Conservation (phyloP, 208 protist genomes). For the Naegleria fowleri region DNA sequence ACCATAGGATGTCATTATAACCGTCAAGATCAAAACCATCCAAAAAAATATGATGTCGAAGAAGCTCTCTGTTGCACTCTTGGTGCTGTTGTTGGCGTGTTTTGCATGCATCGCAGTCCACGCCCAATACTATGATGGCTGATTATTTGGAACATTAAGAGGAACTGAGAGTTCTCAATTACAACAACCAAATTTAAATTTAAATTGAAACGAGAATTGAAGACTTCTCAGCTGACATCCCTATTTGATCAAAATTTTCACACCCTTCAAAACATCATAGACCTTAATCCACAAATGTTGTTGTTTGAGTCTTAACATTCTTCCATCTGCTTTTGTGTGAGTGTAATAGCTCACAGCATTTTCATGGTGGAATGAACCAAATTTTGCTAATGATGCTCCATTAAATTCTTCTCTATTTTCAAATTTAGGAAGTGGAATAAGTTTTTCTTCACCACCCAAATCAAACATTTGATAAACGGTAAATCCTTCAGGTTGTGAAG, state of each 20-base stretch:
- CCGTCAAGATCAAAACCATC: too few species aligned
- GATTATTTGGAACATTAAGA: too few species aligned
- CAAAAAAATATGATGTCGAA: too few species aligned
- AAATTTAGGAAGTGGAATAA: background rate
- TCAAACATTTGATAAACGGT: background rate
- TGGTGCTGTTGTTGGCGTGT: too few species aligned
- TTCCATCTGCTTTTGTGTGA: background rate
- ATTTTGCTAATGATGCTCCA: background rate
- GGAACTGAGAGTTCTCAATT: too few species aligned
- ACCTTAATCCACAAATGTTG: background rate
- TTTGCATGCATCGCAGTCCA: too few species aligned
- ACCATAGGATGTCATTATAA: too few species aligned
- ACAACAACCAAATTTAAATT: too few species aligned
- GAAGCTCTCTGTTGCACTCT: too few species aligned
- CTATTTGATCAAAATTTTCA: background rate
- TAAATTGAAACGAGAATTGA: too few species aligned
- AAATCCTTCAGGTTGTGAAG: background rate
- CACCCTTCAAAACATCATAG: background rate
- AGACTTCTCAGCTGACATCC: too few species aligned
- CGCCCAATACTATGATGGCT: too few species aligned
- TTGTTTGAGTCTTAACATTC: background rate
- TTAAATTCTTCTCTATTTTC: background rate
- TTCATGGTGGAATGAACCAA: background rate
- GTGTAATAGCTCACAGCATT: background rate
- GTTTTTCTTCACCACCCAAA: background rate